Percentiles rank a stretch among this genome's conserved stretches.
These are phyloP conservation scores for Babesia ovis DNA, from an alignment of 169 alveolate species.

Conservation along the genomic window DNA sequence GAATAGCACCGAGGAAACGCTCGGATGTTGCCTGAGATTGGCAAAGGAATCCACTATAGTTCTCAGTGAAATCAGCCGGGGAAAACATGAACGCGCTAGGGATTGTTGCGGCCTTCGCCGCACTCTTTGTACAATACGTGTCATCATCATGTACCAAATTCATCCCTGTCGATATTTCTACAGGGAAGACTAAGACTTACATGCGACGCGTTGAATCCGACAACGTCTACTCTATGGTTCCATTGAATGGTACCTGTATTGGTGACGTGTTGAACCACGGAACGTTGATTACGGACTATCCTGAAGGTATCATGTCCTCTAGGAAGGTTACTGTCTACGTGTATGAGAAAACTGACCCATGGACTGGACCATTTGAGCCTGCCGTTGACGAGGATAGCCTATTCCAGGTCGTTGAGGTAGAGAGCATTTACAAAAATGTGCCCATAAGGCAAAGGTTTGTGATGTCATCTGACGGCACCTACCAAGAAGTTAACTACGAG, in stretches of 20 bases:
- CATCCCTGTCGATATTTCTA: constrained; percentile 5
- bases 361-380: not conserved
- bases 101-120: not conserved
- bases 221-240: not conserved
- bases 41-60: not conserved
- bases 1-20: not conserved
- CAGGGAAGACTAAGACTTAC: not conserved
- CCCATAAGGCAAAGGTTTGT: constrained; percentile 16
- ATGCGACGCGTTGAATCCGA: not conserved
- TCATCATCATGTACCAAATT: not conserved
- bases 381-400: not conserved
- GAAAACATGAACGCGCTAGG: constrained; percentile 2
- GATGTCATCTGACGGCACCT: not conserved
- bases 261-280: constrained; percentile 6
- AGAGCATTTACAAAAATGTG: constrained; percentile 10
- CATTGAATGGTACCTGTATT: not conserved
- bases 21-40: not conserved
- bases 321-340: constrained; percentile 4
- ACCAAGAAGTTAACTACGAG: constrained; percentile 1
- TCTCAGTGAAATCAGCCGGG: not conserved
- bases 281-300: not conserved
- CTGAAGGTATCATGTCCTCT: not conserved
- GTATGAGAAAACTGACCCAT: not conserved
- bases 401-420: constrained; percentile 27
- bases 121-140: not conserved